These are phyloP conservation scores for Entonaema liquescens DNA, from an alignment of 495 filamentous ascomycete species.

Conservation along the genomic window DNA sequence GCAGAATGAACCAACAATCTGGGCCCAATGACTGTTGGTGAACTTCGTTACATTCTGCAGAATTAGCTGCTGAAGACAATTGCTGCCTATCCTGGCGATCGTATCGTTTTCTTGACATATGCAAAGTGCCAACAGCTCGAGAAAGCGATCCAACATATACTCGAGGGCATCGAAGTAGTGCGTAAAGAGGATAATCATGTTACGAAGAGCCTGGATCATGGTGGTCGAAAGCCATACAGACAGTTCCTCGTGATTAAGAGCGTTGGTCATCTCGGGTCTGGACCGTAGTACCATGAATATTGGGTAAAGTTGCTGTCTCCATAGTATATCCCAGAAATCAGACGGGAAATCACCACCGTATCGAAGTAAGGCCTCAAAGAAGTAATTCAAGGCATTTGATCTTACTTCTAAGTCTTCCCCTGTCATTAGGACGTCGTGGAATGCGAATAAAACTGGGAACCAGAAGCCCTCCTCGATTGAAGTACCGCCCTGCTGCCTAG, in stretches of 20 bases:
- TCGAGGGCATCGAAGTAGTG: conserved; percentile 96
- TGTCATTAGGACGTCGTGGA: conserved; percentile 99
- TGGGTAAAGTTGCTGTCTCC: conserved; percentile 93
- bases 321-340: conserved; percentile 98
- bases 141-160: conserved; percentile 94
- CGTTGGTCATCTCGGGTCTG: conserved; percentile 93
- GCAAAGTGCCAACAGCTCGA: conserved; percentile 91
- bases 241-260: conserved; percentile 90
- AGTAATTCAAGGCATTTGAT: conserved; percentile 91
- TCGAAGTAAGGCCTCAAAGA: conserved; percentile 90
- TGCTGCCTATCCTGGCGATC: conserved; percentile 96
- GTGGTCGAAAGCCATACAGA: conserved; percentile 99
- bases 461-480: conserved; percentile 96
- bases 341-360: conserved; percentile 92
- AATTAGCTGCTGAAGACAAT: conserved; percentile 95
- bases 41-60: conserved; percentile 96
- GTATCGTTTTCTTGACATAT: conserved; percentile 99
- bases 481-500: conserved; percentile 60
- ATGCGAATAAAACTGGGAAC: conserved; percentile 97
- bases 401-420: conserved; percentile 98
- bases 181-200: conserved; percentile 98
- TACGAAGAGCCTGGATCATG: conserved; percentile 97
- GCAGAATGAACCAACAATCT: conserved; percentile 94
- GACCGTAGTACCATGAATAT: conserved; percentile 98
- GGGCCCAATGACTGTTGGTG: conserved; percentile 82